Evolutionary conservation across 1,284 basidiomycete species (phyloP).

Genomic region (Melampsora americana): DNA sequence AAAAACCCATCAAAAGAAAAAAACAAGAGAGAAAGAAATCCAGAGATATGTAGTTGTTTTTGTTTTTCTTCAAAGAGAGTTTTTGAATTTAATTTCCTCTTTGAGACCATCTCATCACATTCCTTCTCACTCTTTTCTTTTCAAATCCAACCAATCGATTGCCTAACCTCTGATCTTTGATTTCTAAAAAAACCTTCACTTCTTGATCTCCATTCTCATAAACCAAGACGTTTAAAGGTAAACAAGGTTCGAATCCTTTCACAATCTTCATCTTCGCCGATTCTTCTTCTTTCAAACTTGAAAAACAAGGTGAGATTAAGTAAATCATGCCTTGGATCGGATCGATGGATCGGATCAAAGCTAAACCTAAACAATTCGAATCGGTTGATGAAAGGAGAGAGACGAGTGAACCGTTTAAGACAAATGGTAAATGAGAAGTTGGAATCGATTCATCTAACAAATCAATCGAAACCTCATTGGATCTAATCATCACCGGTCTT

Average conservation of each 20-base stretch:
- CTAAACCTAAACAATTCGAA: background rate
- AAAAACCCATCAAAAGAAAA: too few relatives aligned
- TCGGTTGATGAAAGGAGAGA: background rate
- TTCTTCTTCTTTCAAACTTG: too few relatives aligned
- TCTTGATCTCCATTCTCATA: too few relatives aligned
- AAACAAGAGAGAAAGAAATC: too few relatives aligned
- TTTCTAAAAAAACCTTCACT: background rate
- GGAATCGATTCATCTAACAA: background rate
- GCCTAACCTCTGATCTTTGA: background rate
- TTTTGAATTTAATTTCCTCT: background rate
- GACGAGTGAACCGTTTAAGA: background rate
- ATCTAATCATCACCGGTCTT: background rate
- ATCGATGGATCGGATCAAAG: background rate
- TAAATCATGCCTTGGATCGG: background rate
- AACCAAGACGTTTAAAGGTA: background rate
- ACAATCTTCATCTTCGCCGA: background rate
- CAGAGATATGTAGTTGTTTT: too few relatives aligned
- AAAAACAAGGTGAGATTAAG: background rate
- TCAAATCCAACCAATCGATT: background rate
- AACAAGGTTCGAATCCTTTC: background rate
- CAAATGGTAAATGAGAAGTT: background rate
- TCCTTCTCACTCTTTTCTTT: conserved; percentile 12
- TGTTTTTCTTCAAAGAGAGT: too few relatives aligned
- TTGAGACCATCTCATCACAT: conserved; percentile 11
- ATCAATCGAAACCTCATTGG: background rate